phyloP scores from a whole-genome alignment of 2,329 filamentous ascomycete species.

The Neonectria sp. region DNA sequence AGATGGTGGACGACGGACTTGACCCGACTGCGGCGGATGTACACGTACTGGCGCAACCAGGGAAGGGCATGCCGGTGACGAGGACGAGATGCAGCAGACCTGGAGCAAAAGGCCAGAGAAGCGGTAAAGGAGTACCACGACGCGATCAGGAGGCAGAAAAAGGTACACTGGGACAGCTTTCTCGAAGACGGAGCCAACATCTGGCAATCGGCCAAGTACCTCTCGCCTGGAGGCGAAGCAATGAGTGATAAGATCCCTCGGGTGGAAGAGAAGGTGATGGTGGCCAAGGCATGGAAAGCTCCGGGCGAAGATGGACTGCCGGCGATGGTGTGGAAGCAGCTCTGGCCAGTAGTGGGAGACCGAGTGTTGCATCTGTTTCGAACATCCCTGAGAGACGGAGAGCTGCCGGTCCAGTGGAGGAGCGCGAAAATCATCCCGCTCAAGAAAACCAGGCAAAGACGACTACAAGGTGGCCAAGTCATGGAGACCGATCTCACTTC shows the following conservation, averaged over 20 bases:
- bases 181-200: conserved; percentile 15
- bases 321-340: conserved; percentile 32
- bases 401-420: conserved; percentile 20
- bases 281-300: conserved; percentile 37
- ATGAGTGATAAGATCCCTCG: too few relatives aligned
- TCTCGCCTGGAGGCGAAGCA: too few relatives aligned
- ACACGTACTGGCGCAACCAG: conserved; percentile 26
- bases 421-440: conserved; percentile 45
- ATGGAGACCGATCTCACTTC: conserved; percentile 47
- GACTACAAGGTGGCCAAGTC: conserved; percentile 47
- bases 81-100: too few relatives aligned
- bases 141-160: conserved; percentile 45
- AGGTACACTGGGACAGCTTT: conserved; percentile 43
- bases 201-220: too few relatives aligned
- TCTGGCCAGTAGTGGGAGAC: conserved; percentile 24
- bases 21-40: conserved; percentile 28
- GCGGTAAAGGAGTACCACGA: conserved; percentile 18
- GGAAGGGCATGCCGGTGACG: conserved; percentile 1
- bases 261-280: conserved; percentile 30
- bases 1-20: conserved; percentile 22
- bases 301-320: conserved; percentile 36
- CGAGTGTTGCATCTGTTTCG: conserved; percentile 15
- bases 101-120: neutral
- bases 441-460: conserved; percentile 41
- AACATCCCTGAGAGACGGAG: conserved; percentile 8